A percentile compares a stretch with the other conserved stretches of the same genome.
These are phyloP conservation scores for Xylariaceae sp. DNA, from an alignment of 2,329 filamentous ascomycete genomes.

Conservation along the genomic window DNA sequence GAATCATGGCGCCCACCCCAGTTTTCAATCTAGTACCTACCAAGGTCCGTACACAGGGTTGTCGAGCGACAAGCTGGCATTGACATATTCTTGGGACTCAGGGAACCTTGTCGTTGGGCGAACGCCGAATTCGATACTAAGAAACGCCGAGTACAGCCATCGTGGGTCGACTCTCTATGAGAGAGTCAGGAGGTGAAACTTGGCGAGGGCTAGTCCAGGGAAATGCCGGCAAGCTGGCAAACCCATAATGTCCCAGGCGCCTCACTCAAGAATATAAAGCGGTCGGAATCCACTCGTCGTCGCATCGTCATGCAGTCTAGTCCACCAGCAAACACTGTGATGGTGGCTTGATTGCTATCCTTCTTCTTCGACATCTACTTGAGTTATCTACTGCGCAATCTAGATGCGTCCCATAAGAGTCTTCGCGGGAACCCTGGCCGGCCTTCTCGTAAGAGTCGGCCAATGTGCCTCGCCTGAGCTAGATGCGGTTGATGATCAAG, in stretches of 20 bases:
- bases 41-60: background rate
- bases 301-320: background rate
- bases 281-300: background rate
- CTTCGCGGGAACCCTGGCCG: constrained; percentile 4
- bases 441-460: constrained; percentile 9
- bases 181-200: background rate
- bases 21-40: no score
- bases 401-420: constrained; percentile 11
- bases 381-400: background rate
- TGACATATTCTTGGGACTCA: background rate
- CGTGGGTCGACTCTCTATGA: background rate
- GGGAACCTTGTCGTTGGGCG: background rate
- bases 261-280: constrained; percentile 4
- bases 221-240: background rate
- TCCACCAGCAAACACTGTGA: background rate
- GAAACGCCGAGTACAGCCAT: constrained; percentile 3
- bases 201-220: background rate
- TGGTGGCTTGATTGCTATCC: background rate
- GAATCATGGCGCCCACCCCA: no score
- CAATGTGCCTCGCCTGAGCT: constrained; percentile 12
- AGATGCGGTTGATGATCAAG: constrained; percentile 9
- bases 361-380: background rate
- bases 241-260: background rate
- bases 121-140: constrained; percentile 1
- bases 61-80: constrained; percentile 1